phyloP scores from a whole-genome alignment of 2,329 filamentous ascomycete genomes.

The Colletotrichum sp. region DNA sequence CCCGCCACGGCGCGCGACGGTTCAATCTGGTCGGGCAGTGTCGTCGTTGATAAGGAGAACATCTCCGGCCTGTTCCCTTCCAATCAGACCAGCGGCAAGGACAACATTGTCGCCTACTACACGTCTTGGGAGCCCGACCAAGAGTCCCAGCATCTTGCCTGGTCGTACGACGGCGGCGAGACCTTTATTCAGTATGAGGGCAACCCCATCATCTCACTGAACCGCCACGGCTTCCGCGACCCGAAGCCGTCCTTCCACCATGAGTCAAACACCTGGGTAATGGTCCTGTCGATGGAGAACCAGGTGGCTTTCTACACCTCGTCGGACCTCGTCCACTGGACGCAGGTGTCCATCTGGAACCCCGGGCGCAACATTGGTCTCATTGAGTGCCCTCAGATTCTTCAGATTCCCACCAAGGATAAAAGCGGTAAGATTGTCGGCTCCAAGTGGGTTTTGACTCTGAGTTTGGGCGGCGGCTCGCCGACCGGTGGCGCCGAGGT shows the following conservation, averaged over 20 bases:
- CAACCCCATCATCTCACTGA: constrained; percentile 66
- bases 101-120: constrained; percentile 57
- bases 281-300: constrained; percentile 63
- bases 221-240: constrained; percentile 65
- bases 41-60: constrained; percentile 66
- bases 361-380: constrained; percentile 44
- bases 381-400: constrained; percentile 42
- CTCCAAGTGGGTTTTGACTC: constrained; percentile 18
- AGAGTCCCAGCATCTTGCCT: constrained; percentile 66
- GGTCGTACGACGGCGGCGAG: constrained; percentile 66
- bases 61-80: constrained; percentile 69
- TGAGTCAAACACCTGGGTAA: constrained; percentile 55
- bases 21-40: constrained; percentile 59
- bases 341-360: constrained; percentile 23
- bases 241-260: constrained; percentile 68
- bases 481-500: constrained; percentile 15
- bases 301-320: constrained; percentile 67
- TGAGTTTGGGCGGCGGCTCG: constrained; percentile 15
- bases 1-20: constrained; percentile 49
- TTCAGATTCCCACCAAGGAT: constrained; percentile 45
- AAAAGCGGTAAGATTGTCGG: constrained; percentile 42
- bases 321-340: constrained; percentile 64
- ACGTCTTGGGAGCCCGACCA: constrained; percentile 39
- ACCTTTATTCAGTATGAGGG: constrained; percentile 63
- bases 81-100: constrained; percentile 53